Evolutionary conservation across 176 grass and related monocot species (phyloP), one percentile per base, ranked within the genome.

Genomic region (Oryza glumipatula): DNA sequence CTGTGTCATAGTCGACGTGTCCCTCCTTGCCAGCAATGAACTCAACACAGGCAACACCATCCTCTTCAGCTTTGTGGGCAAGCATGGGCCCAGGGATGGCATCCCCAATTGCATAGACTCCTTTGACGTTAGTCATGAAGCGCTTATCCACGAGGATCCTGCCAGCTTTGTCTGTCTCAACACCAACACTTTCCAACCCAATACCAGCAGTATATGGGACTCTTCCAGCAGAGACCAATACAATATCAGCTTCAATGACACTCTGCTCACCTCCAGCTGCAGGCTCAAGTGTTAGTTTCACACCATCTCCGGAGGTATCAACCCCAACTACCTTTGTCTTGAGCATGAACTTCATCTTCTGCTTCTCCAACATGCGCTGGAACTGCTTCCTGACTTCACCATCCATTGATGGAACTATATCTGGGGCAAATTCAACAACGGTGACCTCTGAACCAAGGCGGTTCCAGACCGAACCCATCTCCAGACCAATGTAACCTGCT

Each of bases 341-440:
- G 74, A 99, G 93, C 91, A 99, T 94, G 84, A 99, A 99, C 84
- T 96, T 99, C 91, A 99, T 94, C 33, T 99, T 99, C 87, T 99
- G 96, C 76, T 96, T 99, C 86, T 99, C 91, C 68, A 99, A 80
- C 96, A 99, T 96, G 70, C 93, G 93, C 45, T 99, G 96, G 79
- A 99, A 99, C 80, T 99, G 96, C 87, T 92, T 99, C 86, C 96
- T 87, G 58, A 99, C 65, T 38, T 99, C 89, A 23, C 89, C 93
- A 90, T 99, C 96, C 96, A 99, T 96, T 17, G 96, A 89, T 41
- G 96, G 96, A 61, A 99, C 96, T 44, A 99, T 96, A 26, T 99
- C 96, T 13, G 91, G 68, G 3, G 93, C 91, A 90, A 99, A 99
- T 88, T 99, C 96, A 68, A 99, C 96, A 75, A 99, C 93, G 79